Base-by-base conservation (phyloP, 768 basidiomycete genomes). In the Zangia roseola region DNA sequence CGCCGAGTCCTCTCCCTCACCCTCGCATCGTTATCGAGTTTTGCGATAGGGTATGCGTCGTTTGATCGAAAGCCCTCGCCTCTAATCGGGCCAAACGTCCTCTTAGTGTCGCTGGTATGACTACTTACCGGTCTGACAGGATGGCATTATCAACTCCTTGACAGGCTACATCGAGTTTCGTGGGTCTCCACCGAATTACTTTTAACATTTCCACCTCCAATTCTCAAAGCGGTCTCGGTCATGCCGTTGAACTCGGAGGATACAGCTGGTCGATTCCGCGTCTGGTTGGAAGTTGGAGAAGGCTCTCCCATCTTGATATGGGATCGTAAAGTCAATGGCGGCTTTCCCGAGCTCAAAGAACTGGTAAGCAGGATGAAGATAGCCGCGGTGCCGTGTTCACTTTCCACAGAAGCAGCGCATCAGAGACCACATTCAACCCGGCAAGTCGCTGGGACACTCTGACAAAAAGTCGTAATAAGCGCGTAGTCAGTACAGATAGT, bases 131-230 rank as follows among this genome's bases (percentile, higher is more conserved):
- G 10, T 10, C 16, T 39, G 36, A 50, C 16, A 43, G 31, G 21
- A 25, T 10, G 20, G 1, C 20, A 4, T 20, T 36, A 37, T 54
- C 10, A 52, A 42, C 19, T 10, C 37, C 10, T 41, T 39, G 37
- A 36, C 43, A 94, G 94, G 94, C 77, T 94, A 33, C 93, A 94
- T 58, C 80, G 94, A 58, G 94, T 94, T 26, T 84, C 82, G 10
- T 97, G 94, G 94, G 79, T 85, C n/a, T 88, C 91, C 53, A 97
- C 94, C 0, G 94, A 97, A 58, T 76, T 97, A 14, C 80, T 94
- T 57, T 69, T 95, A 30, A 97, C 94, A 1, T 97, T 97, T 67
- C 88, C 92, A 10, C 81, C 90, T 23, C 92, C 92, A 0, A 62
- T 71, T 1, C 69, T 97, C 46, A 75, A 74, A 39, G 75, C 77